Conservation (phyloP, 2,329 filamentous ascomycete species). For the Madurella fahalii region DNA sequence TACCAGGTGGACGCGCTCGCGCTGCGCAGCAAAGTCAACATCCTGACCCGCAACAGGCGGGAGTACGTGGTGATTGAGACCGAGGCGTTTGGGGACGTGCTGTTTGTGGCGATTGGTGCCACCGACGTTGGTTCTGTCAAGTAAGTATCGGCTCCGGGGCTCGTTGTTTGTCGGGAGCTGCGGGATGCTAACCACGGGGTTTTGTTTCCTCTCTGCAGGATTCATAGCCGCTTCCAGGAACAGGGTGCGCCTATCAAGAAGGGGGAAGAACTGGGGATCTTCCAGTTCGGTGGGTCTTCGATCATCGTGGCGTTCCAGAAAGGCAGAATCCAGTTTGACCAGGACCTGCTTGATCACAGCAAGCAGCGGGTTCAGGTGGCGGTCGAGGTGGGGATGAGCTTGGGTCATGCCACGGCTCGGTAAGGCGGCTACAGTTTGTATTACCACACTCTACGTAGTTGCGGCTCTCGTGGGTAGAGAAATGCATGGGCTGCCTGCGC, state of each 20-base stretch:
- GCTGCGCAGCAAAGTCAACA: slow-evolving; percentile 33
- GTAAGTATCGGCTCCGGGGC: slow-evolving; percentile 25
- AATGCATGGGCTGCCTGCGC: too few relatives aligned
- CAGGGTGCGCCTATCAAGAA: not conserved
- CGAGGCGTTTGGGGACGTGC: slow-evolving; percentile 37
- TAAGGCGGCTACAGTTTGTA: not conserved
- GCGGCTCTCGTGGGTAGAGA: too few relatives aligned
- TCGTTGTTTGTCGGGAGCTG: too few relatives aligned
- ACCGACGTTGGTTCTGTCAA: slow-evolving; percentile 38
- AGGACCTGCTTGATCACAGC: slow-evolving; percentile 2
- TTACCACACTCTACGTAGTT: too few relatives aligned
- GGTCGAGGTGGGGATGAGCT: slow-evolving; percentile 4
- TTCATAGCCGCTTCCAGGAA: not conserved
- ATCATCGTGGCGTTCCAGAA: slow-evolving; percentile 3
- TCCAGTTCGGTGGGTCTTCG: slow-evolving; percentile 3
- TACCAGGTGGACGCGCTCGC: slow-evolving; percentile 40
- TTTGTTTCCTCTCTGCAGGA: not conserved
- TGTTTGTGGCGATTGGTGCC: slow-evolving; percentile 41
- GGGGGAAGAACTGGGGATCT: slow-evolving; percentile 2
- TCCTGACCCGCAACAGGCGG: slow-evolving; percentile 37
- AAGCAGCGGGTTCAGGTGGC: not conserved
- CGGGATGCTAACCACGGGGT: too few relatives aligned
- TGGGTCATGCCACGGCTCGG: not conserved
- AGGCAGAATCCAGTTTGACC: not conserved
- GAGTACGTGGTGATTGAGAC: slow-evolving; percentile 36